Base-by-base conservation (phyloP, 768 basidiomycete species). In the Tylopilus vinaceipallidus region DNA sequence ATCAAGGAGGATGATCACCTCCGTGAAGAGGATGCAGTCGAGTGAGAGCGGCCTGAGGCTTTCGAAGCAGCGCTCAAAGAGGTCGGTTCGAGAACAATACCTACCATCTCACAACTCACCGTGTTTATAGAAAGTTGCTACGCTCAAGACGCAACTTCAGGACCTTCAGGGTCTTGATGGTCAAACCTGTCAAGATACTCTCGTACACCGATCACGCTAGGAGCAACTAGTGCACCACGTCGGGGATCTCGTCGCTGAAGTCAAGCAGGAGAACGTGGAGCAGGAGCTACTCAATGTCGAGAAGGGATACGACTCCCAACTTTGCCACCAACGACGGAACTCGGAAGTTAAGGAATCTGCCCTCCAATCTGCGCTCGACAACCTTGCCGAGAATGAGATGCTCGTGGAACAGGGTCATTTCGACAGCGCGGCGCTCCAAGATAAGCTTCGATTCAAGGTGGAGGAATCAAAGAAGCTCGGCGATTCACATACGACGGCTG, bases 401-500 rank as follows among this genome's bases (percentile, higher is more conserved):
- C 71, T 87, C 9, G 75, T 97, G 0, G 69, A 73, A 3, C 82
- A 87, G 56, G 82, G 91, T 32, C 91, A 95, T 50, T 62, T 74
- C 0, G 95, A 98, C 60, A 70, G 97, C 12, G 72, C 73, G 1
- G 78, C 81, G 0, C 80, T 97, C 3, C 89, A 97, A 60, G 68
- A 67, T 7, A 84, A 84, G 0, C 71, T 97, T n/a, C 78, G 82
- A 54, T 67, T 74, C 1, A 67, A 89, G 40, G 92, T 97, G 61
- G 73, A 76, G 24, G 91, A 94, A 65, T 82, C 84, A 20, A 85
- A 86, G 69, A 77, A 82, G 49, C 77, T 86, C 0, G 95, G 95
- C 19, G 91, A 95, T 70, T 82, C 84, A 11, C 88, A 88, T 60
- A 86, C 87, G 0, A 86, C 84, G 3, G 87, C 92, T 19, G 77